A percentile compares a stretch with the other conserved stretches of the same genome.
Conservation (phyloP, 805 yeast genomes). For the Yarrowia alimentaria region DNA sequence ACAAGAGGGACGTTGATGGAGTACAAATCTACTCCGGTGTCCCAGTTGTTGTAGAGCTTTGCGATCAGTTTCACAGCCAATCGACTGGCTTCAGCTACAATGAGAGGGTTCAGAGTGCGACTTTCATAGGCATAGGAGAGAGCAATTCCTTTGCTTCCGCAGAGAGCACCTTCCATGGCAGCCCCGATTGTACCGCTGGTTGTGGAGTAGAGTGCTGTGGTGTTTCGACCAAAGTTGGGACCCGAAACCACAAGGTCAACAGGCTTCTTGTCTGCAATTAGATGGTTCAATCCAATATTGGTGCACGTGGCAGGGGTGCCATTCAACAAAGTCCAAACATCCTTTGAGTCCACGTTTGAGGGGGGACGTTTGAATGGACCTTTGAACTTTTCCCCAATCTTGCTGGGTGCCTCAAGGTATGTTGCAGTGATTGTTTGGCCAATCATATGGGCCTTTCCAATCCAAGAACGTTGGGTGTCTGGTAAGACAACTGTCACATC, state of each 20-base stretch:
- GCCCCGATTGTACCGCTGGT: slow-evolving; percentile 97
- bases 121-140: slow-evolving; percentile 77
- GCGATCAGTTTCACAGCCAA: slow-evolving; percentile 63
- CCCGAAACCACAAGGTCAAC: slow-evolving; percentile 90
- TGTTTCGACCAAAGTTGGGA: slow-evolving; percentile 93
- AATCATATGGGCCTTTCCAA: slow-evolving; percentile 88
- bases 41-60: slow-evolving; percentile 58
- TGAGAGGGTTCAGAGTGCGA: slow-evolving; percentile 45
- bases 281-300: slow-evolving; percentile 80
- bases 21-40: slow-evolving; percentile 61
- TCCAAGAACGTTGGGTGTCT: slow-evolving; percentile 84
- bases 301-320: slow-evolving; percentile 97
- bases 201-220: slow-evolving; percentile 81
- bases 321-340: slow-evolving; percentile 81
- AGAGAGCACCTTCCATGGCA: slow-evolving; percentile 85
- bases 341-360: slow-evolving; percentile 32
- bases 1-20: slow-evolving; percentile 80
- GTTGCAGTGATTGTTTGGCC: slow-evolving; percentile 55
- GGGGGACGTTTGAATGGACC: slow-evolving; percentile 28
- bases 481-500: slow-evolving; percentile 81
- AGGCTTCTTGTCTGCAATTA: slow-evolving; percentile 52
- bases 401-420: slow-evolving; percentile 33
- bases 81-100: slow-evolving; percentile 63
- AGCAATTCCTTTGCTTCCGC: slow-evolving; percentile 66
- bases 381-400: slow-evolving; percentile 30